phyloP scores from a whole-genome alignment of 140 eudicot genomes.

The Ambrosia hybrid region DNA sequence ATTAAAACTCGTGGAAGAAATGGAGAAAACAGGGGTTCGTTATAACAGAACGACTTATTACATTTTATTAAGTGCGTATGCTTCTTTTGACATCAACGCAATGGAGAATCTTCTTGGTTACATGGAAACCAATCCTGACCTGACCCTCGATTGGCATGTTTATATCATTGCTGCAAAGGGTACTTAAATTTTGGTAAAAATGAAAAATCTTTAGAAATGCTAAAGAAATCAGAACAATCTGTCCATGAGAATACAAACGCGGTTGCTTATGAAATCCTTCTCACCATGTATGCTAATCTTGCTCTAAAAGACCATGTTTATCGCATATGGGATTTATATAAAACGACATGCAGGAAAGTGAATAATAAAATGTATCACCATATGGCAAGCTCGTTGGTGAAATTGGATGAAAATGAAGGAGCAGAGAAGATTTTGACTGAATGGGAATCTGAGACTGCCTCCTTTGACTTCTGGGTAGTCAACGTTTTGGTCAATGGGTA shows the following conservation, averaged over 20 bases:
- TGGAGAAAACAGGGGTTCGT: constrained; percentile 34
- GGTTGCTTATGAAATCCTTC: constrained; percentile 29
- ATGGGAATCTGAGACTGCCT: constrained; percentile 28
- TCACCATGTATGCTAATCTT: constrained; percentile 40
- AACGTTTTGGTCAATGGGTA: constrained; percentile 42
- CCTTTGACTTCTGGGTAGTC: constrained; percentile 36
- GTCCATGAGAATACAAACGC: constrained; percentile 10
- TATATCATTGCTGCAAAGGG: constrained; percentile 52
- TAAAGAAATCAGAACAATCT: constrained; percentile 42
- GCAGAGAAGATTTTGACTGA: constrained; percentile 45
- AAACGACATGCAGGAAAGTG: constrained; percentile 16
- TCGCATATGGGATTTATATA: constrained; percentile 49
- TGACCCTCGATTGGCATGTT: constrained; percentile 35
- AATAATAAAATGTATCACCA: constrained; percentile 33
- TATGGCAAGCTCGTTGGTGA: constrained; percentile 46
- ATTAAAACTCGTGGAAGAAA: constrained; percentile 32
- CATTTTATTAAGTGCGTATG: constrained; percentile 36
- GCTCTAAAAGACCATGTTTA: constrained; percentile 36
- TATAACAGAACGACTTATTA: constrained; percentile 29
- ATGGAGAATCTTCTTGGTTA: constrained; percentile 45
- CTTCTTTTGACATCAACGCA: constrained; percentile 28
- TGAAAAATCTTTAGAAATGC: constrained; percentile 27
- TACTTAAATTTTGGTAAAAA: constrained; percentile 36
- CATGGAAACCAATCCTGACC: constrained; percentile 35
- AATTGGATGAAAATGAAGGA: constrained; percentile 45